phyloP scores from a whole-genome alignment of 148 eudicot genomes.

The Polygonum aviculare region DNA sequence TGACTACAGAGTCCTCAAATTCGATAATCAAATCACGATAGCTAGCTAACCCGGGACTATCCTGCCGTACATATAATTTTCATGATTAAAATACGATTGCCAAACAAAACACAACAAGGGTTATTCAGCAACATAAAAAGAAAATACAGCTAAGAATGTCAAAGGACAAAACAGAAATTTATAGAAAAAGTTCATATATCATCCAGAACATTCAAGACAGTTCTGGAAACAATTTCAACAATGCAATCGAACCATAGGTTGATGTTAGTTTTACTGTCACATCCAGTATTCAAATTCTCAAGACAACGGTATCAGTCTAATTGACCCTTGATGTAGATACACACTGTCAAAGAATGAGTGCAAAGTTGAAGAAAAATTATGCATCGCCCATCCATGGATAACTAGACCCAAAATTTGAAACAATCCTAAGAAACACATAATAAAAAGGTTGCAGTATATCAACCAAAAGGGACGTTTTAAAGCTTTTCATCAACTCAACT shows the following conservation, averaged over 20 bases:
- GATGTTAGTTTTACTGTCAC: background rate
- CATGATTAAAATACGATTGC: background rate
- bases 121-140: background rate
- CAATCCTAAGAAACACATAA: background rate
- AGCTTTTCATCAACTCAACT: background rate
- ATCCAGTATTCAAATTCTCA: background rate
- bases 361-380: background rate
- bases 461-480: background rate
- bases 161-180: background rate
- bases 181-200: background rate
- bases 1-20: conserved; percentile 72
- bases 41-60: conserved; percentile 31
- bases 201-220: background rate
- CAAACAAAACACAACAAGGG: background rate
- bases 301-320: background rate
- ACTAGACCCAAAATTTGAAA: background rate
- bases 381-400: background rate
- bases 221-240: background rate
- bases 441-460: background rate
- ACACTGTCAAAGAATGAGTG: background rate
- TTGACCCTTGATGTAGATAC: background rate
- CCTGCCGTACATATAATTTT: conserved; percentile 29
- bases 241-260: background rate
- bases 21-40: conserved; percentile 64
- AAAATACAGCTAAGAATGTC: background rate